Percentiles rank a stretch among this genome's conserved stretches.
These are phyloP conservation scores for Daldinia grandis DNA, from an alignment of 495 filamentous ascomycete genomes.

Conservation along the genomic window DNA sequence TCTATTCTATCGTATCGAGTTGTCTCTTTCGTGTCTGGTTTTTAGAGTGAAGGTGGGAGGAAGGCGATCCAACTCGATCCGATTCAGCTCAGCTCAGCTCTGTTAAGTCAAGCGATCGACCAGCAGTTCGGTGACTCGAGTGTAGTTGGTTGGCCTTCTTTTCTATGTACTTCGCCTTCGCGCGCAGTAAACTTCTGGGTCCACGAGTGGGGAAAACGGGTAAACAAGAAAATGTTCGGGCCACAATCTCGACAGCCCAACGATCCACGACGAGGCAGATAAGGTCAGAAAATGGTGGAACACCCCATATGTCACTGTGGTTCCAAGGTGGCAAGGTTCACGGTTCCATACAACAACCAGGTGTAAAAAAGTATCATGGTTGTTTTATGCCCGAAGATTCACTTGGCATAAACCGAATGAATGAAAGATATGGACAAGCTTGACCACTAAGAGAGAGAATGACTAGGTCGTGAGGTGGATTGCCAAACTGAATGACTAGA, in stretches of 20 bases:
- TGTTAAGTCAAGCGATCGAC: constrained; percentile 2
- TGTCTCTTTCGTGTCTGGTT: background rate
- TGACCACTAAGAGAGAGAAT: background rate
- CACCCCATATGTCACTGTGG: constrained; percentile 28
- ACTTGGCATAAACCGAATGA: constrained; percentile 1
- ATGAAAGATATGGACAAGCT: constrained; percentile 15
- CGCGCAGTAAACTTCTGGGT: constrained; percentile 18
- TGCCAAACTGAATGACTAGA: constrained; percentile 11
- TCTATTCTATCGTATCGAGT: constrained; percentile 3
- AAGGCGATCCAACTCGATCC: constrained; percentile 5
- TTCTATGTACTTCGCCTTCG: constrained; percentile 5
- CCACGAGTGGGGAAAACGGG: constrained; percentile 36
- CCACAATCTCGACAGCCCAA: constrained; percentile 44
- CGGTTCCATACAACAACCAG: constrained; percentile 9
- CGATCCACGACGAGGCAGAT: constrained; percentile 37
- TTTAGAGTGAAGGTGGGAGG: background rate
- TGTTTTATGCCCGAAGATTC: background rate
- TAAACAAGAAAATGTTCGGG: constrained; percentile 42
- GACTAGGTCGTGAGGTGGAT: constrained; percentile 2
- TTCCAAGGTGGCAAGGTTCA: constrained; percentile 32
- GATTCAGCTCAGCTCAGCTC: constrained; percentile 19
- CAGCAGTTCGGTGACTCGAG: constrained; percentile 15
- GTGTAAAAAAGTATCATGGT: background rate
- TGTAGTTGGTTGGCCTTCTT: constrained; percentile 15
- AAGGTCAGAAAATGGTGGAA: constrained; percentile 37